Evolutionary conservation across 305 asterid genomes (phyloP), one percentile per base, ranked within the genome.

Genomic region (Fraxinus baroniana): DNA sequence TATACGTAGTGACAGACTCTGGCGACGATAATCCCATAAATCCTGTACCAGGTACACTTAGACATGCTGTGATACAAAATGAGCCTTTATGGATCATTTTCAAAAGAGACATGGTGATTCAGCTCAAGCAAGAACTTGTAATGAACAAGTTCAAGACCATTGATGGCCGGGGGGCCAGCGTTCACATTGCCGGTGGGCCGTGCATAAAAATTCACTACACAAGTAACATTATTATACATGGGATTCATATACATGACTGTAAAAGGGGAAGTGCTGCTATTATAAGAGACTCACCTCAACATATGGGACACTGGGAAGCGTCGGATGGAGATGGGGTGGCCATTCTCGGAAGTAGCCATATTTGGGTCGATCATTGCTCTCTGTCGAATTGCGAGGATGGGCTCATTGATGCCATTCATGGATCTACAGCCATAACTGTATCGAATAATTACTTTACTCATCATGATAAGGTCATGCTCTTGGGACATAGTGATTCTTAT

Each of bases 331-430:
- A 92, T 35, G 98, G 95, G 0, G 73, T 94, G 1, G 82, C 93
- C 17, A 92, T 94, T 6, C 85, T 92, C 0, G 91, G 87, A 0
- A 91, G 94, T 18, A 80, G 83, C 37, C 70, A 92, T 7, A 82
- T 94, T 0, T 94, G 98, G 98, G 85, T 94, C 9, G 98, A 94
- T 15, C 98, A 92, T 57, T 92, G 96, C 76, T 94, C 98, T 2
- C 37, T 94, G 84, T 91, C 98, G 0, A 92, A 84, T n/a, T 92
- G 98, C 33, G 81, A 80, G 3, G 98, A 94, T 1, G 98, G 98
- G 6, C 72, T 94, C 46, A 90, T 94, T 1, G 98, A 94, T 32
- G 98, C 92, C 70, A 91, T 93, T 3, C 96, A 88, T n/a, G 97
- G 97, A 13, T 94, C 98, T 12, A 94, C 97, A 0, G 95, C 92